Base-by-base conservation (phyloP, 345 rosid genomes). In the Bretschneidera sinensis region DNA sequence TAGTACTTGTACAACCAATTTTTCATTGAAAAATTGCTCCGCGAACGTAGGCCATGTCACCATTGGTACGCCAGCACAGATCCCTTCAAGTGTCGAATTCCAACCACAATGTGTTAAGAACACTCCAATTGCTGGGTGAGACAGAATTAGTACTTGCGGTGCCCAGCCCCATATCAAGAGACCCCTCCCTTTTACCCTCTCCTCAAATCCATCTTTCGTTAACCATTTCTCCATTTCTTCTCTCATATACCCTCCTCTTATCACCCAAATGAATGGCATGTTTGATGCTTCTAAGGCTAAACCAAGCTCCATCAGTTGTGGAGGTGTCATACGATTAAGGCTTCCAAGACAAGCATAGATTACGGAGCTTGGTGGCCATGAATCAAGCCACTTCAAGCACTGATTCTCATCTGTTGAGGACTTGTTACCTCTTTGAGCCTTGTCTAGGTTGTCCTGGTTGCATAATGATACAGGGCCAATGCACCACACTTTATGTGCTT, bases 91-190 rank as follows among this genome's bases (percentile, higher is more conserved):
- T 0, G 77, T 75, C 6, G 89, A 84, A 48, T 81, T 84, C 89
- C 89, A 83, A 16, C 89, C 89, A 18, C 90, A 81, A 17, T 79
- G 85, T 28, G 85, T 84, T 58, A 84, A 60, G 68, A 84, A 84
- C 1, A 81, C 83, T 57, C 83, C 83, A 0, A 76, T 21, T 0
- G 82, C 54, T 0, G 62, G 21, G 20, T 81, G 87, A 11, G 90
- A 81, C 39, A 84, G 55, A 28, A 81, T 84, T 9, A 74, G 48
- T 0, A 84, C 68, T 54, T 84, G 86, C 0, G 90, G 90, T 2
- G 84, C 76, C 90, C 90, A 84, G 8, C 86, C 85, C 51, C 39
- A 47, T 18, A 84, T 74, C 47, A 84, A 18, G 4, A 84, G 63
- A 16, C 86, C 83, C 67, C 75, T 78, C 5, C 67, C 79, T 69